These are phyloP conservation scores for Monilinia aucupariae DNA, from an alignment of 2,329 filamentous ascomycete species.

Conservation along the genomic window DNA sequence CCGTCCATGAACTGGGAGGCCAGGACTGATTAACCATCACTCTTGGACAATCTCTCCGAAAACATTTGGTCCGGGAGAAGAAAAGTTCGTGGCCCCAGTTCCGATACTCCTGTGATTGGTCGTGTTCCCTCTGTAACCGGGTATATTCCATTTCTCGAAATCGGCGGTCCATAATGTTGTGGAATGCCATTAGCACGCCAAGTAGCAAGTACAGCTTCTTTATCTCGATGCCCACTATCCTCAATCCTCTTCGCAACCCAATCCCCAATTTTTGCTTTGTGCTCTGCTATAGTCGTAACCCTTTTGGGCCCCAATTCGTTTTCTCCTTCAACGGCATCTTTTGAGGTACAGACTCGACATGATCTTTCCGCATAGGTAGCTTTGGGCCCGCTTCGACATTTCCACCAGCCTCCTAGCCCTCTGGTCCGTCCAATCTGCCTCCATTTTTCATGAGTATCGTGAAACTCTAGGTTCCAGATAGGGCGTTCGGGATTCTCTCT, in stretches of 20 bases:
- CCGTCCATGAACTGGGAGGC: not conserved
- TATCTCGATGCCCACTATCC: slow-evolving; percentile 6
- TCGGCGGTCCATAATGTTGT: not conserved
- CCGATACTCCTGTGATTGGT: not conserved
- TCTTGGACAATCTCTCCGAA: not conserved
- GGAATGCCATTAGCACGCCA: slow-evolving; percentile 2
- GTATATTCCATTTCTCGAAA: not conserved
- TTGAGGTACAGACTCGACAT: slow-evolving; percentile 20
- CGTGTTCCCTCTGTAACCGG: not conserved
- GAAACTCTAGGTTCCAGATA: slow-evolving; percentile 28
- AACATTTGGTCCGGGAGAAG: slow-evolving; percentile 2
- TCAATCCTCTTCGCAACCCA: not conserved
- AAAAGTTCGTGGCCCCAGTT: not conserved
- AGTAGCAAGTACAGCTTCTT: not conserved
- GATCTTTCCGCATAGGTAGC: slow-evolving; percentile 22
- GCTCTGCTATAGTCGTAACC: not conserved
- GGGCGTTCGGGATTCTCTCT: slow-evolving; percentile 9
- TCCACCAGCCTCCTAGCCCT: slow-evolving; percentile 31
- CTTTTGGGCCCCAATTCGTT: not conserved
- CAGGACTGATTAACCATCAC: not conserved
- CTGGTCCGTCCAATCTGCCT: slow-evolving; percentile 17
- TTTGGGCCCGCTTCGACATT: slow-evolving; percentile 23
- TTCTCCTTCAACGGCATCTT: not conserved
- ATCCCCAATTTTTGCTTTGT: not conserved
- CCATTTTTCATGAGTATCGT: slow-evolving; percentile 27